A percentile compares a stretch with the other conserved stretches of the same genome.
Evolutionary conservation across 2,329 filamentous ascomycete species (phyloP).

Genomic region (Chaetomium olivaceum): DNA sequence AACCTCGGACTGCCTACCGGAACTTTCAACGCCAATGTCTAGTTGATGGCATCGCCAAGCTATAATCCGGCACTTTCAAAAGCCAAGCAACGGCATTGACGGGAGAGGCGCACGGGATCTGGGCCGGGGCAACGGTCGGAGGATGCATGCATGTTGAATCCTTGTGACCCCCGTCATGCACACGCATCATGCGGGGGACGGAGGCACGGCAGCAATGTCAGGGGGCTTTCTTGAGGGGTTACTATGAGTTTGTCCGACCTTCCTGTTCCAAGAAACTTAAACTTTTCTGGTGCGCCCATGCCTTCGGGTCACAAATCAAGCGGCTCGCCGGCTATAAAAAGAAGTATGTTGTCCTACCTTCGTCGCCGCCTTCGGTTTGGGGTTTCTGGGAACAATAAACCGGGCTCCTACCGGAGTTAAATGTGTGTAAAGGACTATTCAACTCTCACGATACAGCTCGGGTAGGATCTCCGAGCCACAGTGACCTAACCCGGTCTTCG

Average conservation of each 20-base stretch:
- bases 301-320: constrained; percentile 5
- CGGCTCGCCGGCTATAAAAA: not conserved
- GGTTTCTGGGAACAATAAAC: not conserved
- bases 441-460: not conserved
- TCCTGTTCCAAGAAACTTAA: not conserved
- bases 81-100: constrained; percentile 12
- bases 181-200: not conserved
- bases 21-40: not conserved
- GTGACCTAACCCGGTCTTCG: not conserved
- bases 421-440: not conserved
- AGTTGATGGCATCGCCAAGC: not conserved
- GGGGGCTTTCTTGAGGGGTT: not conserved
- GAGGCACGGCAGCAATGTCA: not conserved
- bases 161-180: constrained; percentile 12
- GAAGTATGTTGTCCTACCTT: not conserved
- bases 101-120: constrained; percentile 17
- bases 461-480: not conserved
- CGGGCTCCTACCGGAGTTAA: not conserved
- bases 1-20: too few species aligned
- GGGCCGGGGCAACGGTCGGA: not conserved
- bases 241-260: constrained; percentile 8
- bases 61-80: constrained; percentile 3
- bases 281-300: not conserved
- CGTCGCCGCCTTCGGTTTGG: not conserved
- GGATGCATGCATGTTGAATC: constrained; percentile 4